A percentile compares a stretch with the other conserved stretches of the same genome.
These are phyloP conservation scores for Gastrolobium bilobum DNA, from an alignment of 306 rosid species.

Conservation along the genomic window DNA sequence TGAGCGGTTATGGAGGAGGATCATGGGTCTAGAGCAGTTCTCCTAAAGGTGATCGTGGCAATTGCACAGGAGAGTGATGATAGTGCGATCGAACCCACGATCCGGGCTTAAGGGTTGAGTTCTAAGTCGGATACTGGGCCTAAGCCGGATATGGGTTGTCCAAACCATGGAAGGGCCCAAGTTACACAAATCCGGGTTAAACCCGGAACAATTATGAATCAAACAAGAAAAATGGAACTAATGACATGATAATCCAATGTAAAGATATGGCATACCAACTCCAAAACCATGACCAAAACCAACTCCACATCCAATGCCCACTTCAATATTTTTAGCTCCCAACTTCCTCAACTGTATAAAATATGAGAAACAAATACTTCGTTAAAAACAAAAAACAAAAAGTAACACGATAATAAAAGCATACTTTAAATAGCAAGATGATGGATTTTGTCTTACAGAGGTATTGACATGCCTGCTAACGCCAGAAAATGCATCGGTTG, in stretches of 20 bases:
- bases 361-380: slow-evolving; percentile 26
- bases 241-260: slow-evolving; percentile 13
- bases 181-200: no score
- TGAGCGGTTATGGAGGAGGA: no score
- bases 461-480: slow-evolving; percentile 78
- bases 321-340: slow-evolving; percentile 88
- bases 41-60: no score
- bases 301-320: slow-evolving; percentile 93
- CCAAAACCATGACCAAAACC: slow-evolving; percentile 99
- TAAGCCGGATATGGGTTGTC: no score
- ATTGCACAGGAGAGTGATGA: no score
- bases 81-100: no score
- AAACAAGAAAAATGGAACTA: slow-evolving; percentile 15
- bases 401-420: neutral
- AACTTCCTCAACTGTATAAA: slow-evolving; percentile 76
- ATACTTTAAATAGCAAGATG: neutral
- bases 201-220: neutral
- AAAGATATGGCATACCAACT: slow-evolving; percentile 68
- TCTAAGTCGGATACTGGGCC: no score
- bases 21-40: no score
- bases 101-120: no score
- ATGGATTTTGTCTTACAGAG: slow-evolving; percentile 65
- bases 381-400: neutral
- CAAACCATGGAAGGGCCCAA: no score
- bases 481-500: slow-evolving; percentile 94